Evolutionary conservation across 768 basidiomycete genomes (phyloP).

Genomic region (Terana coerulea): DNA sequence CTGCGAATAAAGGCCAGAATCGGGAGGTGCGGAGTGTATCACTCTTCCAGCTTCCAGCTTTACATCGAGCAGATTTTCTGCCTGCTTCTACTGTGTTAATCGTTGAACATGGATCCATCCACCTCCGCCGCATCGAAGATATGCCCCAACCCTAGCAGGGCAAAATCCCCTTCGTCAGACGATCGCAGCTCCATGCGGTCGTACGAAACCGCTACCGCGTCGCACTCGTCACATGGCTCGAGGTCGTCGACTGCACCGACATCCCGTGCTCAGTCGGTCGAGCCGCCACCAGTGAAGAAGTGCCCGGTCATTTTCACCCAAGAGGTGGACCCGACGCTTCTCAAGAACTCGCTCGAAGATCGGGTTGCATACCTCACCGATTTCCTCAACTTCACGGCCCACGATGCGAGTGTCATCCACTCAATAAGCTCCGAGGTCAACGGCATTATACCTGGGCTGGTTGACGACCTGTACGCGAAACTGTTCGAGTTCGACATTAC

Average conservation of each 20-base stretch:
- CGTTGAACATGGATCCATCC: too few relatives aligned
- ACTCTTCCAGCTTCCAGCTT: too few relatives aligned
- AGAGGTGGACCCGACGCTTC: constrained; percentile 24
- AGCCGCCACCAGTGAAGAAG: not conserved
- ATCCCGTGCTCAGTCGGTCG: not conserved
- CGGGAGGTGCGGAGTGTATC: too few relatives aligned
- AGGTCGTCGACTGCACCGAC: constrained; percentile 4
- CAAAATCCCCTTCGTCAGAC: too few relatives aligned
- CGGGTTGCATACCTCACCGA: constrained; percentile 42
- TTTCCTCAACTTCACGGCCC: constrained; percentile 40
- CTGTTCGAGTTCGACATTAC: constrained; percentile 45
- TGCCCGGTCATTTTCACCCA: constrained; percentile 23
- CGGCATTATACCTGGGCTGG: constrained; percentile 39
- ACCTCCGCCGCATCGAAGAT: too few relatives aligned
- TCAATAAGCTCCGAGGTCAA: constrained; percentile 38
- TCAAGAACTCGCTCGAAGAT: constrained; percentile 31
- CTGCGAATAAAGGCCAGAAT: constrained; percentile 1
- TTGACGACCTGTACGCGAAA: constrained; percentile 44
- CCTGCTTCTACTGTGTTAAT: too few relatives aligned
- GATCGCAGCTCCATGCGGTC: too few relatives aligned
- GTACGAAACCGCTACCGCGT: not conserved
- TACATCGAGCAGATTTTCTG: too few relatives aligned
- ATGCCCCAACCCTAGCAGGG: too few relatives aligned
- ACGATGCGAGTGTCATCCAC: constrained; percentile 39
- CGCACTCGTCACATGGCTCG: constrained; percentile 10